These are phyloP conservation scores for Aspergillus sergii DNA, from an alignment of 2,329 filamentous ascomycete species.

Conservation along the genomic window DNA sequence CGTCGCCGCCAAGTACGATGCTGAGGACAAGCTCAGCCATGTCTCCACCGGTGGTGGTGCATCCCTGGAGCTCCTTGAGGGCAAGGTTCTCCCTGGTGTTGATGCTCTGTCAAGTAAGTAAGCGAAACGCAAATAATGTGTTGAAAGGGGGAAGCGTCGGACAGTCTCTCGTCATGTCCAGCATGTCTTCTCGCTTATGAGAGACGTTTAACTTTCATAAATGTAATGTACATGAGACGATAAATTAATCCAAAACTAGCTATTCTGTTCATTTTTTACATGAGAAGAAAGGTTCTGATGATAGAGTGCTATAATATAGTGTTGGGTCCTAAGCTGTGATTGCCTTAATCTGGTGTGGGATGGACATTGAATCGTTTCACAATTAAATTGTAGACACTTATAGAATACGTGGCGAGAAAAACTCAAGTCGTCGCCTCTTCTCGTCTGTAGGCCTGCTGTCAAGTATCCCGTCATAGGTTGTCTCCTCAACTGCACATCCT, in stretches of 20 bases:
- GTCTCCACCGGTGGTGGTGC: constrained; percentile 97
- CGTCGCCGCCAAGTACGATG: constrained; percentile 94
- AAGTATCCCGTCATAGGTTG: background rate
- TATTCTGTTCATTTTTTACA: constrained; percentile 14
- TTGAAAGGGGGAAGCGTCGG: background rate
- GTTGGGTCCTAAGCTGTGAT: constrained; percentile 34
- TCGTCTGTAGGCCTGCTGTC: background rate
- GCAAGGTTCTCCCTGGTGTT: constrained; percentile 95
- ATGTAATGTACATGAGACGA: constrained; percentile 41
- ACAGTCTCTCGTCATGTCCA: constrained; percentile 18
- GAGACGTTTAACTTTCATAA: constrained; percentile 19
- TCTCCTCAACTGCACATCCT: background rate
- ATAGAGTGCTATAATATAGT: constrained; percentile 22
- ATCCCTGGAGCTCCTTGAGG: constrained; percentile 92
- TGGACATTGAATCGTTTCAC: background rate
- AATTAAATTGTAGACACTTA: background rate
- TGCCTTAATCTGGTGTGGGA: background rate
- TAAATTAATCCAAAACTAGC: constrained; percentile 26
- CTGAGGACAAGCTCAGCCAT: constrained; percentile 96
- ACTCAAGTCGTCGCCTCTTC: background rate
- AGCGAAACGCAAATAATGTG: constrained; percentile 19
- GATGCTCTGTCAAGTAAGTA: constrained; percentile 80
- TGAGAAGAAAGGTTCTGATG: constrained; percentile 26
- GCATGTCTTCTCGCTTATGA: constrained; percentile 6
- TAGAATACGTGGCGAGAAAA: background rate